phyloP scores from a whole-genome alignment of 2,329 filamentous ascomycete species.

The Aureobasidium pullulans region DNA sequence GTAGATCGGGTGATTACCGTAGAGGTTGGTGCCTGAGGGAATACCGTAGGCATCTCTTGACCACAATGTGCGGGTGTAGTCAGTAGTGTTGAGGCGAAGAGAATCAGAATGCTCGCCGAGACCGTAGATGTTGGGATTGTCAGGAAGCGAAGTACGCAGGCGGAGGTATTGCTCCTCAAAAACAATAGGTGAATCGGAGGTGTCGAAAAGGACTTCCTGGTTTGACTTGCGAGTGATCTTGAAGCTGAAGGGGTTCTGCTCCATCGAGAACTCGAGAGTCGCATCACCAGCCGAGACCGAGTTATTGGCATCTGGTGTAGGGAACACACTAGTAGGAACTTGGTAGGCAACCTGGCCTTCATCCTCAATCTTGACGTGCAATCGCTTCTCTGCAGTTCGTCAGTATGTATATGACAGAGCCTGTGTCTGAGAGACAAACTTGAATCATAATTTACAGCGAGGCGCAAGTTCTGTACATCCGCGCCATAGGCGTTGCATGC shows the following conservation, averaged over 20 bases:
- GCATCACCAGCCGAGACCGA: background rate
- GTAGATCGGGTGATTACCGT: constrained; percentile 67
- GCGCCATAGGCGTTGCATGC: constrained; percentile 56
- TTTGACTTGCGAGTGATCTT: constrained; percentile 51
- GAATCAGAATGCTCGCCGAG: constrained; percentile 71
- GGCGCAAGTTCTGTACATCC: constrained; percentile 49
- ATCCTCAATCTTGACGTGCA: constrained; percentile 70
- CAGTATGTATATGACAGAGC: background rate
- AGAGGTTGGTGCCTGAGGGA: constrained; percentile 58
- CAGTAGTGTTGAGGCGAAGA: constrained; percentile 19
- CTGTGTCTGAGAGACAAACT: constrained; percentile 23
- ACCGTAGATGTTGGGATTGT: constrained; percentile 65
- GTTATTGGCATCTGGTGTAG: constrained; percentile 28
- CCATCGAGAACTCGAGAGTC: constrained; percentile 40
- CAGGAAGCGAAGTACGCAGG: constrained; percentile 61
- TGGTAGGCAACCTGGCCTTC: constrained; percentile 62
- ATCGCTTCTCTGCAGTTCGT: constrained; percentile 33
- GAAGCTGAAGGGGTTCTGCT: constrained; percentile 60
- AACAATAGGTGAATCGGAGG: constrained; percentile 56
- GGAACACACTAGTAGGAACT: constrained; percentile 61
- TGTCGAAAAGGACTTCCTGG: constrained; percentile 60
- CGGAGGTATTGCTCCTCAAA: constrained; percentile 74
- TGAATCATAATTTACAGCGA: constrained; percentile 57
- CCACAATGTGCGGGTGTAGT: constrained; percentile 41
- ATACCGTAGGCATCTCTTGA: constrained; percentile 56